These are phyloP conservation scores for Metschnikowia colocasiae DNA, from an alignment of 805 yeast genomes.

Conservation along the genomic window DNA sequence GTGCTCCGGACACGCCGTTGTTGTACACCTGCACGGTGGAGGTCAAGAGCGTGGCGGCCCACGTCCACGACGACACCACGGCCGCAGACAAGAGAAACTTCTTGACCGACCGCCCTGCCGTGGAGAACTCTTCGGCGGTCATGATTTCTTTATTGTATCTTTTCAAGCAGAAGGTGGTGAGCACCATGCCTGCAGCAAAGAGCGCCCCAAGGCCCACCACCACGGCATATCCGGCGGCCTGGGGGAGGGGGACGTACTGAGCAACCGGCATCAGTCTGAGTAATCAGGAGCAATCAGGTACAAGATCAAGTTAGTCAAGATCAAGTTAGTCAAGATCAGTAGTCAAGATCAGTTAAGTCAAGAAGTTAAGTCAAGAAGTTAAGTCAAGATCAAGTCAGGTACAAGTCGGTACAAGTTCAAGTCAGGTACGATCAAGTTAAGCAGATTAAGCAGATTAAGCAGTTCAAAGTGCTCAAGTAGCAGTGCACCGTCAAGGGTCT, in stretches of 20 bases:
- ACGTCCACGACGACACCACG: constrained; percentile 90
- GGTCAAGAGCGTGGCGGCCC: constrained; percentile 49
- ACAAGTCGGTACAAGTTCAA: too few relatives aligned
- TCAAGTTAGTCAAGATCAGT: too few relatives aligned
- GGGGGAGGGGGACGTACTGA: constrained; percentile 44
- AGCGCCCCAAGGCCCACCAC: constrained; percentile 84
- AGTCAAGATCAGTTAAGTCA: too few relatives aligned
- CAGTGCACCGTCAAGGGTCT: too few relatives aligned
- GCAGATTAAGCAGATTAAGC: too few relatives aligned
- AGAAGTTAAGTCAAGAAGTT: too few relatives aligned
- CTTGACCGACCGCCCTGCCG: constrained; percentile 87
- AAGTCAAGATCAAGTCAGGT: too few relatives aligned
- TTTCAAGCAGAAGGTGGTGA: constrained; percentile 63
- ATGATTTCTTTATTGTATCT: constrained; percentile 82
- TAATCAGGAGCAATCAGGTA: too few relatives aligned
- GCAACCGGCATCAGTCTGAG: constrained; percentile 22
- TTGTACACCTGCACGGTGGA: constrained; percentile 75
- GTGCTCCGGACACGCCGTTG: constrained; percentile 76
- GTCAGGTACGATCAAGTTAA: too few relatives aligned
- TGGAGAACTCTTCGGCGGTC: constrained; percentile 90
- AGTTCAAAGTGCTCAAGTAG: too few relatives aligned
- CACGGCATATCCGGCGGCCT: constrained; percentile 84
- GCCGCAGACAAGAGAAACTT: constrained; percentile 85
- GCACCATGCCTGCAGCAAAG: constrained; percentile 75
- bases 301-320: too few relatives aligned